Evolutionary conservation across 495 filamentous ascomycete species (phyloP).

Genomic region (Aspergillus conjunctus): DNA sequence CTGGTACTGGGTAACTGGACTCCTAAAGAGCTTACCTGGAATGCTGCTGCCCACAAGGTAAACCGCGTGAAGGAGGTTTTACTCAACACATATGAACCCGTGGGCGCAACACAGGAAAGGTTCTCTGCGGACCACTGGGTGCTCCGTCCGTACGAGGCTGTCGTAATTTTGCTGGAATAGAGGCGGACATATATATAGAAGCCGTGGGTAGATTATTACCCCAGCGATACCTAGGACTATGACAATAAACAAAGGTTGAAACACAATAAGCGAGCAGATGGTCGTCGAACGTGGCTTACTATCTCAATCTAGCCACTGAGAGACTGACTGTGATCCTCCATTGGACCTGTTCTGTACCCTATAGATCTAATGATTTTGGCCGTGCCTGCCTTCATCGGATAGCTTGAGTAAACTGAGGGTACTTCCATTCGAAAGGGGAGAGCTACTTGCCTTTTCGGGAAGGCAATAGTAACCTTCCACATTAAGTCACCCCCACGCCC

Average conservation of each 20-base stretch:
- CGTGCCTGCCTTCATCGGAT: too few species aligned
- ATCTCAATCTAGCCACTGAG: too few species aligned
- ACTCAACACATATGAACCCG: conserved; percentile 44
- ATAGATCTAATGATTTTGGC: too few species aligned
- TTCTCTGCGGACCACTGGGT: conserved; percentile 35
- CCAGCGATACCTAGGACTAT: background rate
- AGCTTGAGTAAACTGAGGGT: too few species aligned
- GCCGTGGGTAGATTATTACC: background rate
- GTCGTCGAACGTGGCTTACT: too few species aligned
- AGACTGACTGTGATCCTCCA: too few species aligned
- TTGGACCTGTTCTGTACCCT: too few species aligned
- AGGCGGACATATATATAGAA: conserved; percentile 2
- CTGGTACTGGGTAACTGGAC: conserved; percentile 58
- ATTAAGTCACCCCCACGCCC: background rate
- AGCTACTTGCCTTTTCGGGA: too few species aligned
- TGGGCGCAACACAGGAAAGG: conserved; percentile 26
- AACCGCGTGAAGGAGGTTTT: conserved; percentile 38
- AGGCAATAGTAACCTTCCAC: background rate
- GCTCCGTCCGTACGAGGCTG: conserved; percentile 46
- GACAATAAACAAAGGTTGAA: background rate
- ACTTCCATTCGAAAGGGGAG: too few species aligned
- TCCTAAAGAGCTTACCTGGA: conserved; percentile 42
- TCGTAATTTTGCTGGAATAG: conserved; percentile 33
- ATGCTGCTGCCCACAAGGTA: conserved; percentile 39
- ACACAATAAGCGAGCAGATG: background rate